Conservation (phyloP, 768 basidiomycete genomes). For the Tulasnella sp. region DNA sequence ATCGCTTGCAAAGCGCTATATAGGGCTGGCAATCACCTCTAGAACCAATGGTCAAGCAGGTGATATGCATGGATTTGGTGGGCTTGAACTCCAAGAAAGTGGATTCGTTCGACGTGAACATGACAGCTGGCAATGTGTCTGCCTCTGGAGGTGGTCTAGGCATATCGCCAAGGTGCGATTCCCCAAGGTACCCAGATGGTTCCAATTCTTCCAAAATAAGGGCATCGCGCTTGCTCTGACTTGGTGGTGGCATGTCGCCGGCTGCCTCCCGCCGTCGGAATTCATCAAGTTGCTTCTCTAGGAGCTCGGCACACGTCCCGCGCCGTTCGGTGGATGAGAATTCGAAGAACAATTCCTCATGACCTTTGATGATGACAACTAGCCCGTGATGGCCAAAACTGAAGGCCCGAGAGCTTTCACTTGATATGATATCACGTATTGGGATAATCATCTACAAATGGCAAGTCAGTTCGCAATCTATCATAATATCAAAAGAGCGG, state of each 20-base stretch:
- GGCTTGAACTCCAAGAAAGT: slow-evolving; percentile 97
- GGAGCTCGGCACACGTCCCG: slow-evolving; percentile 55
- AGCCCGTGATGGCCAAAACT: slow-evolving; percentile 85
- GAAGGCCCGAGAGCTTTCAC: slow-evolving; percentile 74
- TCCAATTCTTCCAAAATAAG: slow-evolving; percentile 80
- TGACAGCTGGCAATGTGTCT: slow-evolving; percentile 71
- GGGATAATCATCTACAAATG: slow-evolving; percentile 79
- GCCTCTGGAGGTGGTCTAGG: slow-evolving; percentile 37
- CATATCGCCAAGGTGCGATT: slow-evolving; percentile 30
- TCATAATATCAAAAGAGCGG: background rate
- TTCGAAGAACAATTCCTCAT: slow-evolving; percentile 97
- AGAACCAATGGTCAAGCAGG: slow-evolving; percentile 91
- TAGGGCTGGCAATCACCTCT: slow-evolving; percentile 98
- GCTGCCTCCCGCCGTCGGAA: slow-evolving; percentile 37
- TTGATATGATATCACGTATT: slow-evolving; percentile 71
- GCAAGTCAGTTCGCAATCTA: slow-evolving; percentile 6
- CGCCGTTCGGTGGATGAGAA: slow-evolving; percentile 73
- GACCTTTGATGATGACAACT: slow-evolving; percentile 81
- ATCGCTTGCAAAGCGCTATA: slow-evolving; percentile 84
- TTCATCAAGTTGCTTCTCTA: slow-evolving; percentile 73
- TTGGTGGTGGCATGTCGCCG: slow-evolving; percentile 34
- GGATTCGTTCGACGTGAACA: slow-evolving; percentile 93
- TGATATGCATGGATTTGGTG: slow-evolving; percentile 68
- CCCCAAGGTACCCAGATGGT: slow-evolving; percentile 29
- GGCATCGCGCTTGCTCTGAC: slow-evolving; percentile 51